Evolutionary conservation across 1,284 basidiomycete genomes (phyloP).

Genomic region (Somion occarium): DNA sequence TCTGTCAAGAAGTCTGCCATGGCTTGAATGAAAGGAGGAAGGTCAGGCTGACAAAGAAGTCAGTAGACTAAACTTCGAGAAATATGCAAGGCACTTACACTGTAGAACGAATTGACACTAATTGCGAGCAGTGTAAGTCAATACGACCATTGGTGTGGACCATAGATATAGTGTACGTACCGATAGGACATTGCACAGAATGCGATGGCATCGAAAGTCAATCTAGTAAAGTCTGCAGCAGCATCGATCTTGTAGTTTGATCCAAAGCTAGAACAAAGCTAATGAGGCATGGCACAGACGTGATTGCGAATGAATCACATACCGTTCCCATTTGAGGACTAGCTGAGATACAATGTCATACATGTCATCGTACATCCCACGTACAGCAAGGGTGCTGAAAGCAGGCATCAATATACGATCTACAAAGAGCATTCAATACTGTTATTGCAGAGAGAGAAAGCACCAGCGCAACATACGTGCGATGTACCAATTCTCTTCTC

Average conservation of each 20-base stretch:
- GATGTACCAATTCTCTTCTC: conserved; percentile 43
- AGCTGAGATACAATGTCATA: conserved; percentile 43
- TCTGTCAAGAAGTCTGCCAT: conserved; percentile 40
- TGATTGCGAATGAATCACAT: conserved; percentile 3
- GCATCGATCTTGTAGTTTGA: conserved; percentile 36
- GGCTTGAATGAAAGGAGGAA: conserved; percentile 37
- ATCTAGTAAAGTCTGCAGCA: conserved; percentile 40
- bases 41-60: conserved; percentile 22
- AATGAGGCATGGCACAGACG: neutral
- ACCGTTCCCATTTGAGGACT: conserved; percentile 42
- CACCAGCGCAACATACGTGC: conserved; percentile 31
- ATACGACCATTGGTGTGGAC: neutral
- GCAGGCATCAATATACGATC: conserved; percentile 50
- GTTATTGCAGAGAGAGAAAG: neutral
- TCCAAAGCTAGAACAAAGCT: conserved; percentile 32
- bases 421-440: conserved; percentile 11
- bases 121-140: neutral
- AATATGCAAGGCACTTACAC: conserved; percentile 9
- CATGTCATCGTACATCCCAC: conserved; percentile 46
- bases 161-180: conserved; percentile 12
- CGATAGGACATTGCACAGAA: conserved; percentile 42
- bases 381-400: conserved; percentile 41
- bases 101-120: conserved; percentile 25
- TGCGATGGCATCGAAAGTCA: conserved; percentile 42
- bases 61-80: neutral